Conservation (phyloP, 768 basidiomycete species). For the Lentinus tigrinus region DNA sequence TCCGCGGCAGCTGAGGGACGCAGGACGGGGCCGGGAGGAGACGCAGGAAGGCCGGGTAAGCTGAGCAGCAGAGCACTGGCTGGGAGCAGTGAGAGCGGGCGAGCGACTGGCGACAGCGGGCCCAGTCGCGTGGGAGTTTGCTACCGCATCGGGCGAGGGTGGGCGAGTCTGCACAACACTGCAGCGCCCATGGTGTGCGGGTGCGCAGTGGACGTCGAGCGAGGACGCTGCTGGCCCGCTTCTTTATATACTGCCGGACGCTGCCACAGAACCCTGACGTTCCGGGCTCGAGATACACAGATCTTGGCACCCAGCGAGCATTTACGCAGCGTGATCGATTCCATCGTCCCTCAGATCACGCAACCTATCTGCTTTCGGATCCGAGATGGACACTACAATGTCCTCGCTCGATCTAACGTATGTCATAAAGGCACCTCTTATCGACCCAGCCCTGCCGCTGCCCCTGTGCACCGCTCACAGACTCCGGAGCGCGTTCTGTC, state of each 20-base stretch:
- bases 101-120: constrained; percentile 13
- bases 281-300: constrained; percentile 14
- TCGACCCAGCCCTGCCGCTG: neutral
- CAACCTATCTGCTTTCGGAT: constrained; percentile 19
- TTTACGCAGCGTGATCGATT: constrained; percentile 26
- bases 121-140: constrained; percentile 10
- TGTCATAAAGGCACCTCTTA: neutral
- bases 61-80: neutral
- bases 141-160: constrained; percentile 11
- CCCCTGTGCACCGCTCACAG: neutral
- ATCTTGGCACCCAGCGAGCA: constrained; percentile 19
- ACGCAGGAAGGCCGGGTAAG: neutral
- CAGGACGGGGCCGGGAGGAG: neutral
- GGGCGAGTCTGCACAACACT: neutral
- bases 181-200: neutral
- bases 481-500: neutral
- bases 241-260: constrained; percentile 10
- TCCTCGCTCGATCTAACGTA: neutral
- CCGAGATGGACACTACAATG: constrained; percentile 7
- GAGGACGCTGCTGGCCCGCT: too few relatives aligned
- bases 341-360: constrained; percentile 20
- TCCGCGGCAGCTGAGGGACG: neutral
- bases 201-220: neutral
- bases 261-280: constrained; percentile 13
- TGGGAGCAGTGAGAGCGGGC: neutral